Evolutionary conservation across 495 filamentous ascomycete species (phyloP).

Genomic region (Penicillium tannophilum): DNA sequence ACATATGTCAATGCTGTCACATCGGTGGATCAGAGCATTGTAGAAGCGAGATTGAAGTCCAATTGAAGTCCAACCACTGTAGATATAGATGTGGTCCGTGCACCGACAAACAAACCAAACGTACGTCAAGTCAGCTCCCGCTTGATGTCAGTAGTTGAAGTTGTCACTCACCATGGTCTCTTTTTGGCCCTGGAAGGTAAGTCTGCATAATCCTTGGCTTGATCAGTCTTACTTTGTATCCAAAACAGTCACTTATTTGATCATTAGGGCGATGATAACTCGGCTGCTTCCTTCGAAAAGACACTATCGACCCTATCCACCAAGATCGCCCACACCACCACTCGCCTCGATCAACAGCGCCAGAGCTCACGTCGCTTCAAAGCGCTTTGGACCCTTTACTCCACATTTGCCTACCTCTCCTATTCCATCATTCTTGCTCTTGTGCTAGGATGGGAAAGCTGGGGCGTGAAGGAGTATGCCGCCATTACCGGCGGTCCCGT

Average conservation of each 20-base stretch:
- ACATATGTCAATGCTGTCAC: too few species aligned
- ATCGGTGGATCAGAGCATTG: too few species aligned
- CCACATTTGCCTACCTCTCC: slow-evolving; percentile 85
- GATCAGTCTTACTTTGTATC: background rate
- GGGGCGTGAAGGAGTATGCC: slow-evolving; percentile 72
- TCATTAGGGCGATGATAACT: slow-evolving; percentile 72
- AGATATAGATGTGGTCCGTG: background rate
- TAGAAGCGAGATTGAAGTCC: background rate
- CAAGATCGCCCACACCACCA: slow-evolving; percentile 74
- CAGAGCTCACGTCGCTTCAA: slow-evolving; percentile 75
- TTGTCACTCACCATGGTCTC: slow-evolving; percentile 66
- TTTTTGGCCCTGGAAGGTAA: slow-evolving; percentile 79
- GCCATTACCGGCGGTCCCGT: slow-evolving; percentile 79
- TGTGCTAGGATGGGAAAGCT: slow-evolving; percentile 82
- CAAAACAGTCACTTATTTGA: slow-evolving; percentile 11
- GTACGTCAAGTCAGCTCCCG: slow-evolving; percentile 5
- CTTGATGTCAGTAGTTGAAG: background rate
- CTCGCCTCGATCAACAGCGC: slow-evolving; percentile 70
- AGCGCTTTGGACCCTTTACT: slow-evolving; percentile 86
- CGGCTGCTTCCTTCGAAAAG: slow-evolving; percentile 91
- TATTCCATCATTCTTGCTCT: slow-evolving; percentile 77
- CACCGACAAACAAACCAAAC: background rate
- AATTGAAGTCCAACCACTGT: too few species aligned
- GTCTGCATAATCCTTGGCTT: background rate
- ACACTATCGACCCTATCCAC: slow-evolving; percentile 74